Base-by-base conservation (phyloP, 2,329 filamentous ascomycete genomes). In the Neophaeococcomyces aloes region DNA sequence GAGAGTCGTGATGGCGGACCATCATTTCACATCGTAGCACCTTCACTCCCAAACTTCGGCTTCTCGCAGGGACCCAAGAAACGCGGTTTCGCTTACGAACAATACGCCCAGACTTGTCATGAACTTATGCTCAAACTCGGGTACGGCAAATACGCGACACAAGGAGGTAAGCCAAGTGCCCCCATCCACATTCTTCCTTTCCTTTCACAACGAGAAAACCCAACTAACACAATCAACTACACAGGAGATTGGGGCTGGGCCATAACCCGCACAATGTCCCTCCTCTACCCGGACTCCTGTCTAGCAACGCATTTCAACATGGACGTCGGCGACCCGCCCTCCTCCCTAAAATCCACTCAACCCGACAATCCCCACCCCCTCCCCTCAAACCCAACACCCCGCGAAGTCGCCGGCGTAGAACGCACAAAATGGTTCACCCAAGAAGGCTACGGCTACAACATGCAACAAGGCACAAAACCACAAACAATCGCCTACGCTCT, bases 401-500 rank as follows among this genome's bases (percentile, higher is more conserved):
- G 63, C 4, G 78, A 82, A 46, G 64, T 65, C 25, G 61, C 62
- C 1, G 77, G 76, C 0, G 57, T 76, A 5, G 65, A 64, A 19
- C 70, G 81, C 4, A 65, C 63, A 0, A 46, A 61, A 0, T 81
- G 76, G 77, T 84, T 85, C 59, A 6, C 50, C 0, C 54, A 61
- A 3, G 66, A 81, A 47, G 44, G 45, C 2, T 52, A 43, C 17
- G 77, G 74, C 2, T 86, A 86, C 58, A 69, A 72, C 49, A 47
- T 68, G 1, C 62, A 74, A 47, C 81, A 86, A 53, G 63, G 65
- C 10, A 86, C 83, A 0, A 79, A 81, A 45, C 84, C 85, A 0
- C 77, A 85, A 40, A 89, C 84, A 0, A 57, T 88, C 0, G 79
- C 79, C 0, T 85, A 84, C 55, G 77, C 69, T 0, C 67, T 88